These are phyloP conservation scores for Chlamydomonas sp. DNA, from an alignment of 139 green algal genomes.

Conservation along the genomic window DNA sequence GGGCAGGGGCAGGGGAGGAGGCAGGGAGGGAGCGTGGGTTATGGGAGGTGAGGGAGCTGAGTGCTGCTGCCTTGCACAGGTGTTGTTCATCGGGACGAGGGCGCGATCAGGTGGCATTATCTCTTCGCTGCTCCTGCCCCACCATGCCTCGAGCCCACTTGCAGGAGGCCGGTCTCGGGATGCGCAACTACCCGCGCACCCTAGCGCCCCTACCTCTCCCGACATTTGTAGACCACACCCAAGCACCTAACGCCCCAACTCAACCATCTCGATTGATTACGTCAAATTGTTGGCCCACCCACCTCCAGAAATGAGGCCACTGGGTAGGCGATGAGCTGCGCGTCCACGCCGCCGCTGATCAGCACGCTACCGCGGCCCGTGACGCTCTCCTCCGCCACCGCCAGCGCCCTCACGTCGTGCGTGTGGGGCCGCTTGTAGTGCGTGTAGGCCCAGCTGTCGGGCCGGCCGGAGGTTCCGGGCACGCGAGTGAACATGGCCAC, in stretches of 20 bases:
- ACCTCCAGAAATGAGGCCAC: slow-evolving; percentile 29
- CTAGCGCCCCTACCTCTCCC: not conserved
- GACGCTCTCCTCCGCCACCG: slow-evolving; percentile 43
- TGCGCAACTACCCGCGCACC: too few relatives aligned
- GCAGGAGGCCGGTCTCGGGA: too few relatives aligned
- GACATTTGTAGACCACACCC: not conserved
- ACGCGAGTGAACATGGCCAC: slow-evolving; percentile 66
- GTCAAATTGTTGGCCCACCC: not conserved
- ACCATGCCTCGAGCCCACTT: too few relatives aligned
- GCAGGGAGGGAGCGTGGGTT: slow-evolving; percentile 47
- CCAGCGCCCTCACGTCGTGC: slow-evolving; percentile 85
- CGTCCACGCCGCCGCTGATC: slow-evolving; percentile 77
- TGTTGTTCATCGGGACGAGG: too few relatives aligned
- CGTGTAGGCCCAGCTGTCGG: slow-evolving; percentile 76
- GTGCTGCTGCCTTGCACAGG: too few relatives aligned
- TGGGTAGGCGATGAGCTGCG: slow-evolving; percentile 55
- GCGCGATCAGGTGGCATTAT: too few relatives aligned
- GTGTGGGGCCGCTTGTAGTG: slow-evolving; percentile 84
- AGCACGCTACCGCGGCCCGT: slow-evolving; percentile 57
- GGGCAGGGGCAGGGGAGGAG: too few relatives aligned
- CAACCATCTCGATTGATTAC: not conserved
- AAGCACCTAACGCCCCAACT: not conserved
- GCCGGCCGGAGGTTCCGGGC: not conserved
- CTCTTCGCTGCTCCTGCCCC: too few relatives aligned
- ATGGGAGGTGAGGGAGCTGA: too few relatives aligned